phyloP scores from a whole-genome alignment of 2,329 filamentous ascomycete species.

The Fusarium zealandicum region DNA sequence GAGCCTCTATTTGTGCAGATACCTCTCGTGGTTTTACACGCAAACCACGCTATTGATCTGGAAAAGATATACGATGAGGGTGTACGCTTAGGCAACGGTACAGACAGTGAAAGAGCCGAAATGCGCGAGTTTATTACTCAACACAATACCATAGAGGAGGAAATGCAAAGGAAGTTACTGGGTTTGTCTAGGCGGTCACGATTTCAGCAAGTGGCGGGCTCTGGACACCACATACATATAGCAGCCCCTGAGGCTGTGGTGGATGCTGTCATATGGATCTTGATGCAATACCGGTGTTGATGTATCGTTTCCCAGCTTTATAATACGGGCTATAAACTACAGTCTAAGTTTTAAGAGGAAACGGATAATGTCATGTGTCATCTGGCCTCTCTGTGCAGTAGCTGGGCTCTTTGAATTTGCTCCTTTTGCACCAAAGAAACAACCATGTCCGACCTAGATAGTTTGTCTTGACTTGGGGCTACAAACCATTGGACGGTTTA shows the following conservation, averaged over 20 bases:
- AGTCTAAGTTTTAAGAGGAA: too few species aligned
- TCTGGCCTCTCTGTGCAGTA: too few species aligned
- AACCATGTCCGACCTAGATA: too few species aligned
- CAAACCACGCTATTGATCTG: slow-evolving; percentile 1
- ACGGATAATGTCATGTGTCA: too few species aligned
- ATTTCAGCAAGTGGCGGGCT: not conserved
- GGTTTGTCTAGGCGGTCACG: not conserved
- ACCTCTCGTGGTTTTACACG: slow-evolving; percentile 8
- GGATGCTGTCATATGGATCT: slow-evolving; percentile 10
- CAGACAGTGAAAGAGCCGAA: not conserved
- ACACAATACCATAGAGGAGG: not conserved
- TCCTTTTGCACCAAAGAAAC: too few species aligned
- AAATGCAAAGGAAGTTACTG: not conserved
- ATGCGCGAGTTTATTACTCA: not conserved
- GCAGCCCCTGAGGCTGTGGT: slow-evolving; percentile 7
- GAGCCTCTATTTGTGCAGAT: not conserved
- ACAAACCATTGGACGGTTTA: too few species aligned
- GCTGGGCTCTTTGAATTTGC: too few species aligned
- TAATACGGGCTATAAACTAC: too few species aligned
- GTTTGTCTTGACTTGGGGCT: too few species aligned
- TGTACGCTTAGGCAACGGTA: not conserved
- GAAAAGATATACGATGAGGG: slow-evolving; percentile 7
- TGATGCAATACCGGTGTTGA: slow-evolving; percentile 13
- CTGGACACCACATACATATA: slow-evolving; percentile 3
- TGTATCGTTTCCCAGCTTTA: too few species aligned